These are phyloP conservation scores for Morella rubra DNA, from an alignment of 306 rosid genomes.

Conservation along the genomic window DNA sequence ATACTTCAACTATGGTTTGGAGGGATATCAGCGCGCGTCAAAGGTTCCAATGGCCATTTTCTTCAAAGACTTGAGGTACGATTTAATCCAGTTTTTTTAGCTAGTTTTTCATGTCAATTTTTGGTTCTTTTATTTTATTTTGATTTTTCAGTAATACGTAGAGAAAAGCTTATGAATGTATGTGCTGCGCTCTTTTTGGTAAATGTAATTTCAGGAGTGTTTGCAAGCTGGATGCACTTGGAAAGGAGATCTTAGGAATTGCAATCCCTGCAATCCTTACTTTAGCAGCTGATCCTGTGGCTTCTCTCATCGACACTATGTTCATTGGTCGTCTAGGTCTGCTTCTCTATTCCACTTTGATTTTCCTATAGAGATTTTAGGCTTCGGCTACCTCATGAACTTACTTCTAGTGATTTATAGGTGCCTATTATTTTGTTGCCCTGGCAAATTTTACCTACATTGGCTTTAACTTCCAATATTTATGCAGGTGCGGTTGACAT, in stretches of 20 bases:
- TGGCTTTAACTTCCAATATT: neutral
- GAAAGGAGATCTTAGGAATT: conserved; percentile 72
- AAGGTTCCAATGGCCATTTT: conserved; percentile 63
- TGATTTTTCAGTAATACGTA: neutral
- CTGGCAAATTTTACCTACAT: neutral
- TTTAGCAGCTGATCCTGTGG: conserved; percentile 97
- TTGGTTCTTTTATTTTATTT: neutral
- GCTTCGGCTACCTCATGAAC: too few species aligned
- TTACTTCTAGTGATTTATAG: too few species aligned
- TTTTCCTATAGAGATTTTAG: too few species aligned
- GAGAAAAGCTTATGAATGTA: neutral
- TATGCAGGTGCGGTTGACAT: conserved; percentile 79
- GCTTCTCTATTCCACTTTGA: neutral
- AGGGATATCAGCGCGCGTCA: neutral
- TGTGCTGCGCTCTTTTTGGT: neutral
- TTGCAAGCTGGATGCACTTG: conserved; percentile 72
- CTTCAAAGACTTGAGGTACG: conserved; percentile 84
- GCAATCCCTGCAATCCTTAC: conserved; percentile 93
- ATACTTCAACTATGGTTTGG: neutral
- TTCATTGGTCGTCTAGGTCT: conserved; percentile 94
- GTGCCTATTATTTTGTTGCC: too few species aligned
- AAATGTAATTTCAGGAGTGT: conserved; percentile 51
- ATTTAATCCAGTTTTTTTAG: neutral
- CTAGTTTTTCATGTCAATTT: neutral
- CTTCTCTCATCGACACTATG: conserved; percentile 93